Evolutionary conservation across 176 grass and related monocot species (phyloP).

Genomic region (Hordeum marinum): DNA sequence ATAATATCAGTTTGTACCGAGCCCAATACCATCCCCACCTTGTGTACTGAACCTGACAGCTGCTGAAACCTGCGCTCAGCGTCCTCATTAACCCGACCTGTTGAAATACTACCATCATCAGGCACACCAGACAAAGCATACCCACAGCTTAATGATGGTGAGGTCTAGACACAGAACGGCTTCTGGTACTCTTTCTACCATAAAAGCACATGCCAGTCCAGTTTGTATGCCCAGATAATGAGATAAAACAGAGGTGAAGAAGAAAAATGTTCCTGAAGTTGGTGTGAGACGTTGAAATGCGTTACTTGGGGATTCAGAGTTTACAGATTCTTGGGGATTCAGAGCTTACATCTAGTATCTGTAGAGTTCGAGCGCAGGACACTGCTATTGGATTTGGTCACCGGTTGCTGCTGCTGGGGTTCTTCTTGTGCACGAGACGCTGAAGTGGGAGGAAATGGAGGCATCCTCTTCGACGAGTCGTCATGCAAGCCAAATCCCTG

Average conservation of each 20-base stretch:
- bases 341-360: constrained; percentile 62
- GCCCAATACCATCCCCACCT: constrained; percentile 61
- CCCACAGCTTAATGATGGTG: neutral
- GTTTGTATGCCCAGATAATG: neutral
- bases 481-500: constrained; percentile 61
- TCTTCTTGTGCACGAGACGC: constrained; percentile 42
- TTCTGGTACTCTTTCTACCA: neutral
- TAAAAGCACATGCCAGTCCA: neutral
- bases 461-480: constrained; percentile 45
- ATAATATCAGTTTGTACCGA: constrained; percentile 70
- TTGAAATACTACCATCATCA: neutral
- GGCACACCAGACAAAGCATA: neutral
- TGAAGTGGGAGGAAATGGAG: constrained; percentile 31
- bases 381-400: constrained; percentile 40
- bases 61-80: constrained; percentile 72
- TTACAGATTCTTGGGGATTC: constrained; percentile 47
- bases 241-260: neutral
- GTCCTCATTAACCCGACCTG: constrained; percentile 69
- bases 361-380: constrained; percentile 50
- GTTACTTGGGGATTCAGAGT: neutral
- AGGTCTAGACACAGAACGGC: neutral
- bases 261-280: neutral
- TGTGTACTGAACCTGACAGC: constrained; percentile 57
- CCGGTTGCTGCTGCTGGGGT: constrained; percentile 81
- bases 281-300: neutral